Percentiles rank a stretch among this genome's conserved stretches.
Evolutionary conservation across 2,329 filamentous ascomycete species (phyloP).

Genomic region (Colletotrichum musicola): DNA sequence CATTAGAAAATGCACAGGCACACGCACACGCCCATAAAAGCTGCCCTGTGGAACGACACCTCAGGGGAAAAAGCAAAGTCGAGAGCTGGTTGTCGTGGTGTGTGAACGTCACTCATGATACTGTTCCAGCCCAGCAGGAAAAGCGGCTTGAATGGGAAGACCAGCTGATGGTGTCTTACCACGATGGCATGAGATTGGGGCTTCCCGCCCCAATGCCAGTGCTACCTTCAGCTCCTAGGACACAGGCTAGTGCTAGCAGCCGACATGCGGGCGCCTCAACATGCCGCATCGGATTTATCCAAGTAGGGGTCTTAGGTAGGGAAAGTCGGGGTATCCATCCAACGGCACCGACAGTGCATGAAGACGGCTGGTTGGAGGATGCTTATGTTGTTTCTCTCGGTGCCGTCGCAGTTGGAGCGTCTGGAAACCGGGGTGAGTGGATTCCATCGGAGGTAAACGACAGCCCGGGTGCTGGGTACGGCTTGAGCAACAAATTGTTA

Average conservation of each 20-base stretch:
- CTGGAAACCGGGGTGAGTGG: no score
- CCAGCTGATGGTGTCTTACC: slow-evolving; percentile 37
- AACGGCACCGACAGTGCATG: neutral
- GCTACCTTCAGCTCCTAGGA: slow-evolving; percentile 11
- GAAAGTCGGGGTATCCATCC: no score
- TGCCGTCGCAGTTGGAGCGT: neutral
- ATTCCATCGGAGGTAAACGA: no score
- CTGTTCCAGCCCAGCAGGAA: slow-evolving; percentile 8
- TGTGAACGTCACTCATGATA: slow-evolving; percentile 3
- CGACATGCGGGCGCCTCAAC: slow-evolving; percentile 15
- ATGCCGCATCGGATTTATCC: slow-evolving; percentile 5
- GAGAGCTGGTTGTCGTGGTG: neutral
- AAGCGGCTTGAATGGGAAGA: slow-evolving; percentile 17
- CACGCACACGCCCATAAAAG: no score
- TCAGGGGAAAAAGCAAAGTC: no score
- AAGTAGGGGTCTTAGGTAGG: neutral
- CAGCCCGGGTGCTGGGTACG: no score
- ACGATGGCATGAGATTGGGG: slow-evolving; percentile 21
- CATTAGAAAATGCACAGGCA: no score
- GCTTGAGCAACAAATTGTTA: no score
- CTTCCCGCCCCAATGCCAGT: slow-evolving; percentile 24
- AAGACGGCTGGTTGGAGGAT: neutral
- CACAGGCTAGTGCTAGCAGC: slow-evolving; percentile 3
- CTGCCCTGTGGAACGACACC: no score
- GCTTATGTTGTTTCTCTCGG: neutral